Evolutionary conservation across 352 stramenopile genomes (phyloP).

Genomic region (Pythium aquatile): DNA sequence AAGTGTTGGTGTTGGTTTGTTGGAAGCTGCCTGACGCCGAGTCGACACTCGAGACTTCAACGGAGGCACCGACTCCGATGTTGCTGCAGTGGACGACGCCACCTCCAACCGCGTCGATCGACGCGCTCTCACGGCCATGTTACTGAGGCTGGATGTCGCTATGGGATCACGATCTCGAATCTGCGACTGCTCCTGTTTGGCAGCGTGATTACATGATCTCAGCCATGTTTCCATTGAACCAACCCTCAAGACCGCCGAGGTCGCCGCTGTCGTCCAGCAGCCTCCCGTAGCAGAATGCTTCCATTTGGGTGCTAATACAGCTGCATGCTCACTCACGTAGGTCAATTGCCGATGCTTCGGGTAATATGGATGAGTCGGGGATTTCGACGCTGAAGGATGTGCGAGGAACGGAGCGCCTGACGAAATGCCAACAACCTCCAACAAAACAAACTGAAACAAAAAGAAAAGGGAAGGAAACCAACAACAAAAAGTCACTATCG

Average conservation of each 20-base stretch:
- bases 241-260: too few relatives aligned
- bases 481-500: conserved; percentile 4
- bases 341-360: too few relatives aligned
- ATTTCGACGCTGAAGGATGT: neutral
- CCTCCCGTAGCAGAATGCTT: neutral
- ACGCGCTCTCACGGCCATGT: neutral
- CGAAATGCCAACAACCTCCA: conserved; percentile 9
- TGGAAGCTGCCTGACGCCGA: neutral
- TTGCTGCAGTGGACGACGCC: neutral
- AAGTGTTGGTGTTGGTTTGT: neutral
- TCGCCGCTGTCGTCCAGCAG: too few relatives aligned
- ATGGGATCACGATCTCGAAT: neutral
- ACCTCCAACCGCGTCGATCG: neutral
- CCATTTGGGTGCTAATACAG: neutral
- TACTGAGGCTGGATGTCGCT: neutral
- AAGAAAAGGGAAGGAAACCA: neutral
- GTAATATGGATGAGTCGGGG: neutral
- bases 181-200: neutral
- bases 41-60: neutral
- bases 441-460: neutral
- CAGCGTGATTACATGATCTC: neutral
- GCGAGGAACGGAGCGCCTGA: neutral
- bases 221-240: neutral
- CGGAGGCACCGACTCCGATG: neutral
- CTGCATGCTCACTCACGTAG: neutral